These are phyloP conservation scores for Epicoccum nigrum DNA, from an alignment of 2,329 filamentous ascomycete species.

Conservation along the genomic window DNA sequence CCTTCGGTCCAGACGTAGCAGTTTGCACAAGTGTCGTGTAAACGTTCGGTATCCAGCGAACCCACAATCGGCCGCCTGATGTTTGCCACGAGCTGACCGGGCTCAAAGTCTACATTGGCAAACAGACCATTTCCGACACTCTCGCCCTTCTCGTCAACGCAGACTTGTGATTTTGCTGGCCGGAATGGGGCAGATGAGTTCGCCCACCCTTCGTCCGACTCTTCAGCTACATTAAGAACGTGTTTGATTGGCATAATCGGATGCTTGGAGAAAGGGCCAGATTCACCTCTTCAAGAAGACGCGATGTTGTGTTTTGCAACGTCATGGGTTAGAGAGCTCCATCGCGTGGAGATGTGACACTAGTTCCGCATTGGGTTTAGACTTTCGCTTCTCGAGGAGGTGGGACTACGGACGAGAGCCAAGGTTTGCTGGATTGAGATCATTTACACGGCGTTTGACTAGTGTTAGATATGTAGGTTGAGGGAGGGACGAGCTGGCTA, in stretches of 20 bases:
- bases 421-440: too few species aligned
- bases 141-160: conserved; percentile 27
- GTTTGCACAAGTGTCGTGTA: conserved; percentile 62
- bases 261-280: background rate
- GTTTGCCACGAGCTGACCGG: conserved; percentile 57
- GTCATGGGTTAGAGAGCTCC: conserved; percentile 13
- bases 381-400: background rate
- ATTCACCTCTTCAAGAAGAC: background rate
- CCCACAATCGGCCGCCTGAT: conserved; percentile 60
- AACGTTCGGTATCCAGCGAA: conserved; percentile 59
- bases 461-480: too few species aligned
- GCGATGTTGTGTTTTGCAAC: conserved; percentile 9
- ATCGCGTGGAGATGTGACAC: conserved; percentile 4
- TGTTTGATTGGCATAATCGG: conserved; percentile 13
- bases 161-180: conserved; percentile 30
- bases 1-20: conserved; percentile 58
- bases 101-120: conserved; percentile 54
- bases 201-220: conserved; percentile 12
- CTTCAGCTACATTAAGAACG: conserved; percentile 15
- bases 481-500: too few species aligned
- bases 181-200: conserved; percentile 25
- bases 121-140: conserved; percentile 61
- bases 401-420: too few species aligned
- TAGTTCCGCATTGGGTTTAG: background rate
- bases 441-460: too few species aligned